A percentile compares a stretch with the other conserved stretches of the same genome.
These are phyloP conservation scores for Myxozyma sirexii DNA, from an alignment of 805 yeast species.

Conservation along the genomic window DNA sequence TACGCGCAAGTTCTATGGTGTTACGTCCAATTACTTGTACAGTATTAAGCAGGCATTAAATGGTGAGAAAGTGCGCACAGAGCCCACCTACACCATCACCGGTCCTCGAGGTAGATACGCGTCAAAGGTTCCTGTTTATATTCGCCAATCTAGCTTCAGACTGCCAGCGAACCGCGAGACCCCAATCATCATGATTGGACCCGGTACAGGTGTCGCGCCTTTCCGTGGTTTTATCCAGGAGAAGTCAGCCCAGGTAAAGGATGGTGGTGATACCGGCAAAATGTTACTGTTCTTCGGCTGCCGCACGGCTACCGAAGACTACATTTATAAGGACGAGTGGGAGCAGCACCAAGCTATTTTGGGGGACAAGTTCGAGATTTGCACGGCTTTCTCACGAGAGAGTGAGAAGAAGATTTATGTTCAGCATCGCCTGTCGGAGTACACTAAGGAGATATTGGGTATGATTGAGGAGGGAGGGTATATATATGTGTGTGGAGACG, in stretches of 20 bases:
- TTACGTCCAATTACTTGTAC: constrained; percentile 82
- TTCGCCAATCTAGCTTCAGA: constrained; percentile 92
- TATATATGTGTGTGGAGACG: constrained; percentile 96
- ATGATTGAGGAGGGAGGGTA: constrained; percentile 70
- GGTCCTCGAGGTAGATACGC: constrained; percentile 73
- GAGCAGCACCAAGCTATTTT: constrained; percentile 81
- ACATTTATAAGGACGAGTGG: constrained; percentile 86
- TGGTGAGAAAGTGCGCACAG: constrained; percentile 37
- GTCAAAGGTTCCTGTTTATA: constrained; percentile 77
- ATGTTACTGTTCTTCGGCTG: constrained; percentile 84
- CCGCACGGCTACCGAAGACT: constrained; percentile 75
- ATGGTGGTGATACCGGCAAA: constrained; percentile 64
- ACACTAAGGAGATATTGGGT: constrained; percentile 52
- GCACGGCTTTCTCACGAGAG: constrained; percentile 86
- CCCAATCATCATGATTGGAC: constrained; percentile 92
- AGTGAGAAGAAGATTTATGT: constrained; percentile 69
- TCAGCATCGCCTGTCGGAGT: constrained; percentile 67
- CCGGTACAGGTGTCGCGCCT: constrained; percentile 99
- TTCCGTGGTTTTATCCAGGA: constrained; percentile 94
- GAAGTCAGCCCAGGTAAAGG: constrained; percentile 58
- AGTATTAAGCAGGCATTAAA: constrained; percentile 65
- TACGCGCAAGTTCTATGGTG: constrained; percentile 63
- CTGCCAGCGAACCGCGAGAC: constrained; percentile 80
- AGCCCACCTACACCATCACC: constrained; percentile 62
- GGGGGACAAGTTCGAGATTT: constrained; percentile 57